Conservation (phyloP, 805 yeast species). For the Ogataea zsoltii region DNA sequence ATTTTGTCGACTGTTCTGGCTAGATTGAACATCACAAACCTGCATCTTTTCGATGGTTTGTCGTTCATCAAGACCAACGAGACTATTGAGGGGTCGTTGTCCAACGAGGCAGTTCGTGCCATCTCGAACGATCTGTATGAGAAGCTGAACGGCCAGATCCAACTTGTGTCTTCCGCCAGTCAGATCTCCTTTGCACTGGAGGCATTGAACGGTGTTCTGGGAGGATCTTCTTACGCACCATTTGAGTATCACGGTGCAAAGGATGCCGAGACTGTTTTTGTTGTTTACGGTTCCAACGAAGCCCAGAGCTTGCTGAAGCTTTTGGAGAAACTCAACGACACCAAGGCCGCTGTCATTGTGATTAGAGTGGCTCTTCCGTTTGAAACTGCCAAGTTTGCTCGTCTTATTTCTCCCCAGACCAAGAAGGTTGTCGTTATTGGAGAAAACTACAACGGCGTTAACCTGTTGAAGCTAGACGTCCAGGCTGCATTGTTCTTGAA, state of each 20-base stretch:
- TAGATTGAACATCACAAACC: conserved; percentile 58
- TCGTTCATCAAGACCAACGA: conserved; percentile 54
- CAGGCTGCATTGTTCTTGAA: conserved; percentile 65
- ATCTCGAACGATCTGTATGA: conserved; percentile 41
- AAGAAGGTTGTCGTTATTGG: conserved; percentile 67
- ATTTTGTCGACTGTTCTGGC: conserved; percentile 66
- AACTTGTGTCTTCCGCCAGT: conserved; percentile 28
- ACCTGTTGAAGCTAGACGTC: conserved; percentile 65
- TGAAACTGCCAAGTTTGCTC: conserved; percentile 58
- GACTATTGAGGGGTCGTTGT: conserved; percentile 44
- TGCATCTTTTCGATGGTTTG: conserved; percentile 82
- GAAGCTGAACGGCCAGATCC: conserved; percentile 26
- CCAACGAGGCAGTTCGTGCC: conserved; percentile 43
- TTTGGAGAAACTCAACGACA: conserved; percentile 34
- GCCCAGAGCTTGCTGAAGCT: conserved; percentile 52
- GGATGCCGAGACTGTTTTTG: conserved; percentile 72
- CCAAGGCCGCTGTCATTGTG: conserved; percentile 63
- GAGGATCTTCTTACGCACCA: conserved; percentile 49
- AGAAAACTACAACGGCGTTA: conserved; percentile 42
- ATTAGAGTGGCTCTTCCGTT: conserved; percentile 83
- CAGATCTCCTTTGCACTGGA: conserved; percentile 47
- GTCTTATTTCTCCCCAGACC: conserved; percentile 57
- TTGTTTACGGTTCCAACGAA: conserved; percentile 75
- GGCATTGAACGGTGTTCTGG: conserved; percentile 53
- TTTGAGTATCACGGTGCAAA: conserved; percentile 71